Percentiles rank a stretch among this genome's conserved stretches.
These are phyloP conservation scores for Yamadazyma siamensis DNA, from an alignment of 1,139 yeast genomes.

Conservation along the genomic window DNA sequence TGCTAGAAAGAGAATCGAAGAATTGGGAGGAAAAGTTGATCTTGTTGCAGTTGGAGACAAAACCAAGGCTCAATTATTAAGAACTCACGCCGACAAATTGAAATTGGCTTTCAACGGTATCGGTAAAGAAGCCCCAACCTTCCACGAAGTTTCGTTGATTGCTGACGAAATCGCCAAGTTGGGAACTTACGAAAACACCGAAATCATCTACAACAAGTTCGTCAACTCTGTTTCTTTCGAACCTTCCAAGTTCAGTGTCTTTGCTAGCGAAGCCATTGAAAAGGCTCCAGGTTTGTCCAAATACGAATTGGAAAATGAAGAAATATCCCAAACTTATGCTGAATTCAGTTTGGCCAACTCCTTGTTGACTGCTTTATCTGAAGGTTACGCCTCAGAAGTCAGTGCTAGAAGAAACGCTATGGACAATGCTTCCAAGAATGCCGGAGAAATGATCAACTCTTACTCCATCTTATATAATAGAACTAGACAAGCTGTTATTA, in stretches of 20 bases:
- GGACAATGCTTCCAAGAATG: slow-evolving; percentile 99
- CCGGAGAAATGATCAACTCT: slow-evolving; percentile 96
- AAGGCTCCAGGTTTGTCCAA: slow-evolving; percentile 83
- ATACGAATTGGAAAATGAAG: slow-evolving; percentile 80
- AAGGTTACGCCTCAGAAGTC: slow-evolving; percentile 97
- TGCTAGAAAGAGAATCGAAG: slow-evolving; percentile 64
- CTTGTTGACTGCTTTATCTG: slow-evolving; percentile 89
- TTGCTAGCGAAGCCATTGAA: slow-evolving; percentile 69
- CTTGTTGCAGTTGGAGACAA: slow-evolving; percentile 92
- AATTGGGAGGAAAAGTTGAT: slow-evolving; percentile 67
- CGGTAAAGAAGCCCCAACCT: slow-evolving; percentile 96
- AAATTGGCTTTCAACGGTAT: slow-evolving; percentile 81
- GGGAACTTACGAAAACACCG: slow-evolving; percentile 72
- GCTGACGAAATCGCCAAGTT: slow-evolving; percentile 76
- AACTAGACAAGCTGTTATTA: slow-evolving; percentile 99
- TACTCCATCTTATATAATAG: slow-evolving; percentile 98
- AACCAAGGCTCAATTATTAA: slow-evolving; percentile 79
- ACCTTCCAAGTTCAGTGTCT: slow-evolving; percentile 70
- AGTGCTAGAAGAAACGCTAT: slow-evolving; percentile 99
- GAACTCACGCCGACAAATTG: slow-evolving; percentile 72
- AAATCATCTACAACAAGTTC: slow-evolving; percentile 84
- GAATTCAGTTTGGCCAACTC: slow-evolving; percentile 91
- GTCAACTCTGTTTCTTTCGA: slow-evolving; percentile 86
- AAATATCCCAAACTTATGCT: slow-evolving; percentile 58
- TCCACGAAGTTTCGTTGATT: slow-evolving; percentile 83